phyloP scores from a whole-genome alignment of 768 basidiomycete genomes.

The Sarcomyxa edulis region DNA sequence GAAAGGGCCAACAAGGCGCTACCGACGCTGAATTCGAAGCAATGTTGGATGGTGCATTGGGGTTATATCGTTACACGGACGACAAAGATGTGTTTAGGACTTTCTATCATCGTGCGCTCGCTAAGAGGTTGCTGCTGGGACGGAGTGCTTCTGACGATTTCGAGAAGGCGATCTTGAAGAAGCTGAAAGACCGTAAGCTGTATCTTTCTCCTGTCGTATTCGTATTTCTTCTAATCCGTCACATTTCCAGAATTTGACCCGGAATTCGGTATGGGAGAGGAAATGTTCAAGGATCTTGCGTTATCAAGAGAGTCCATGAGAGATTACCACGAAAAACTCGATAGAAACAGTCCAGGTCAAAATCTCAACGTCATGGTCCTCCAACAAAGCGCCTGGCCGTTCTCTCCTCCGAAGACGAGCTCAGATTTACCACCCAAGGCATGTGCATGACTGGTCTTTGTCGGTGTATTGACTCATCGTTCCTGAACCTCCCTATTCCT shows the following conservation, averaged over 20 bases:
- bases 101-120: conserved; percentile 84
- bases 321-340: conserved; percentile 52
- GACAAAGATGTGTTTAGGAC: conserved; percentile 93
- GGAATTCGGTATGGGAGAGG: conserved; percentile 89
- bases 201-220: not conserved
- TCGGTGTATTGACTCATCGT: conserved; percentile 7
- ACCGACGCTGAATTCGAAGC: conserved; percentile 60
- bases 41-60: conserved; percentile 61
- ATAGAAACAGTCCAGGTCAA: conserved; percentile 29
- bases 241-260: conserved; percentile 76
- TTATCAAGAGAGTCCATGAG: conserved; percentile 70
- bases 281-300: conserved; percentile 91
- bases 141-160: conserved; percentile 84
- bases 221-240: conserved; percentile 2
- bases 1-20: conserved; percentile 72
- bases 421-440: conserved; percentile 53
- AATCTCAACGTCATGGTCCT: conserved; percentile 75
- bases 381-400: conserved; percentile 89
- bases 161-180: conserved; percentile 79
- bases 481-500: conserved; percentile 6
- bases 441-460: conserved; percentile 13
- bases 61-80: conserved; percentile 79
- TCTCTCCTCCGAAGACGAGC: conserved; percentile 43
- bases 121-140: conserved; percentile 82
- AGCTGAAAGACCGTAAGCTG: conserved; percentile 68